A percentile compares a stretch with the other conserved stretches of the same genome.
Evolutionary conservation across 139 green algal genomes (phyloP).

Genomic region (Chlorella sp.): DNA sequence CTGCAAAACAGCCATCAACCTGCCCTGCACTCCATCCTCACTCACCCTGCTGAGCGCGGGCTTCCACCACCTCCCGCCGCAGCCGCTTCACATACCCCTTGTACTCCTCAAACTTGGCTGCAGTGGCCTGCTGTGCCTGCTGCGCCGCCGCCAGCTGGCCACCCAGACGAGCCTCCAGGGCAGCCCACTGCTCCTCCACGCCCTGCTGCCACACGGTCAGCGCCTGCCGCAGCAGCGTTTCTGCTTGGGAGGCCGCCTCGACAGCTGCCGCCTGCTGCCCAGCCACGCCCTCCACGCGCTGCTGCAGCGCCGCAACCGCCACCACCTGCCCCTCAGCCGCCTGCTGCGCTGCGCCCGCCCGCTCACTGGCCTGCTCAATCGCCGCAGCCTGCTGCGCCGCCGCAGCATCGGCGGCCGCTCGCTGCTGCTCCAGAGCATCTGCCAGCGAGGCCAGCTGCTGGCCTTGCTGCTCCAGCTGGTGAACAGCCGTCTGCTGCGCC

Average conservation of each 20-base stretch:
- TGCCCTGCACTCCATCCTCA: not conserved
- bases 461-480: conserved; percentile 8
- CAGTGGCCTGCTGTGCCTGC: conserved; percentile 9
- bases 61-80: conserved; percentile 26
- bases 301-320: not conserved
- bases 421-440: not conserved
- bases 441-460: conserved; percentile 1
- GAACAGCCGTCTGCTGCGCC: not conserved
- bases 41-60: not conserved
- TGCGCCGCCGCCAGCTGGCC: not conserved
- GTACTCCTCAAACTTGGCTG: conserved; percentile 40
- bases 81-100: conserved; percentile 40
- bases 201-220: conserved; percentile 24
- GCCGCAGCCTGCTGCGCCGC: not conserved
- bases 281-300: not conserved
- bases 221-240: conserved; percentile 21
- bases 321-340: not conserved
- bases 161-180: conserved; percentile 2
- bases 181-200: conserved; percentile 15
- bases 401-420: not conserved
- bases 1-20: too few relatives aligned
- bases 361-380: not conserved
- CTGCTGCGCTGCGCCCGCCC: not conserved
- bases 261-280: not conserved
- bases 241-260: not conserved